Evolutionary conservation across 2,329 filamentous ascomycete genomes (phyloP), one percentile per base, ranked within the genome.

Genomic region (Neonectria faginata): DNA sequence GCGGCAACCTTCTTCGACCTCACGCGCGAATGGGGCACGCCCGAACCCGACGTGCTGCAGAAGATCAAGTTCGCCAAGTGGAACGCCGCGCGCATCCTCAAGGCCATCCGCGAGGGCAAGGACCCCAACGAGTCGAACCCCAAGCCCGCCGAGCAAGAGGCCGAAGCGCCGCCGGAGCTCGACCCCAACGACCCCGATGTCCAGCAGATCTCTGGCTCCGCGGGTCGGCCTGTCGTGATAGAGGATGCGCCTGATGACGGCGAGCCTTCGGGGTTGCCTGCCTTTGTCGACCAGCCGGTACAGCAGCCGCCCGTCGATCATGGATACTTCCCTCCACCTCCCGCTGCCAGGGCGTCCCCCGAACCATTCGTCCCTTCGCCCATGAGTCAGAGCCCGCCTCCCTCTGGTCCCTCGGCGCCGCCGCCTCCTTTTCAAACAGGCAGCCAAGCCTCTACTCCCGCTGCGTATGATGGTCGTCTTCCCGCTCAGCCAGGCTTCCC

Each of bases 61-160:
- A 98, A 97, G 83, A 93, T 95, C 80, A 97, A 97, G 78, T 99
- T 93, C 77, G 94, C 95, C 45, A 99, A 98, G 79, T 99, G 93
- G 86, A 97, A 98, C 78, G 94, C 95, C 2, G 83, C 95, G 39
- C 89, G 96, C 62, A 99, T 99, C 75, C 85, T 92, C 16, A 97
- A 93, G 79, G 96, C 96, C 11, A 87, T 97, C 74, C 96, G 94
- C 75, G 92, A 94, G 44, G 94, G 94, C 58, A 91, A 92, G 69
- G 94, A 99, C 75, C 96, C 96, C 3, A 99, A 99, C 79, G 89
- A 91, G 60, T 92, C 92, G 8, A 98, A 98, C 74, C 95, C 95
- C 0, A 88, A 88, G 61, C 84, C 82, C 5, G 84, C 89, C 9
- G 79, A 82, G 33, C 73, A 79, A 20, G 83, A 85, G 47, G 81